Conservation (phyloP, 352 stramenopile genomes). For the Phytophthora litchii region DNA sequence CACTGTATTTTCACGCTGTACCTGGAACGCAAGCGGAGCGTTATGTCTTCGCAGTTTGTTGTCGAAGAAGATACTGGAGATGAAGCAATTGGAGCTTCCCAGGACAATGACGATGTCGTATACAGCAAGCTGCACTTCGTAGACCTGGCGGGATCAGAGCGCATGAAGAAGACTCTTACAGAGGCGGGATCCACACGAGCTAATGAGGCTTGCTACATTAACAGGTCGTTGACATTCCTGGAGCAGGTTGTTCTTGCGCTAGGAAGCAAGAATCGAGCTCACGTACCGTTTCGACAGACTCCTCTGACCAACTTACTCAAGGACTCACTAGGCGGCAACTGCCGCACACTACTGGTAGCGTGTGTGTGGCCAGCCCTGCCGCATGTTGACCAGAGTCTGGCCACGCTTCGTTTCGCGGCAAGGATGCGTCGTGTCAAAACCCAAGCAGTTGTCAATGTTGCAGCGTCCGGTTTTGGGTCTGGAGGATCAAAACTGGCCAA, state of each 20-base stretch:
- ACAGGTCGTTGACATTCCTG: slow-evolving; percentile 75
- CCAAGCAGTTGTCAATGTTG: slow-evolving; percentile 71
- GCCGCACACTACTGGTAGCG: slow-evolving; percentile 81
- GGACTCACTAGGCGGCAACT: slow-evolving; percentile 86
- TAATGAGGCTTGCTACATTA: slow-evolving; percentile 59
- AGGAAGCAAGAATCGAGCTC: slow-evolving; percentile 85
- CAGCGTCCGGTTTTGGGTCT: slow-evolving; percentile 9
- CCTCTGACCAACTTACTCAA: slow-evolving; percentile 93
- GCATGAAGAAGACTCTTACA: slow-evolving; percentile 88
- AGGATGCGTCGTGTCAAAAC: slow-evolving; percentile 88
- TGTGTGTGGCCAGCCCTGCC: slow-evolving; percentile 83
- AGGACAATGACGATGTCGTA: slow-evolving; percentile 29
- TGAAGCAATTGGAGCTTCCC: background rate
- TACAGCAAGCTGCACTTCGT: slow-evolving; percentile 93
- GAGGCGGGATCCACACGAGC: slow-evolving; percentile 42
- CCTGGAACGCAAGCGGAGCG: slow-evolving; percentile 50
- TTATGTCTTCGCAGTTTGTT: slow-evolving; percentile 29
- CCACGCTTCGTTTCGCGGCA: slow-evolving; percentile 91
- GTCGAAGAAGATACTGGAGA: slow-evolving; percentile 19
- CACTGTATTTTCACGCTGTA: slow-evolving; percentile 88
- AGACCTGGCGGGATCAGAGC: slow-evolving; percentile 92
- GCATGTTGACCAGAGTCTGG: slow-evolving; percentile 84
- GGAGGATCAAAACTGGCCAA: slow-evolving; percentile 13
- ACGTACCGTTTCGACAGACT: slow-evolving; percentile 93
- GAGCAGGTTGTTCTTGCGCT: slow-evolving; percentile 92